A percentile compares a stretch with the other conserved stretches of the same genome.
These are phyloP conservation scores for Dalbergia cultrata DNA, from an alignment of 306 rosid species.

Conservation along the genomic window DNA sequence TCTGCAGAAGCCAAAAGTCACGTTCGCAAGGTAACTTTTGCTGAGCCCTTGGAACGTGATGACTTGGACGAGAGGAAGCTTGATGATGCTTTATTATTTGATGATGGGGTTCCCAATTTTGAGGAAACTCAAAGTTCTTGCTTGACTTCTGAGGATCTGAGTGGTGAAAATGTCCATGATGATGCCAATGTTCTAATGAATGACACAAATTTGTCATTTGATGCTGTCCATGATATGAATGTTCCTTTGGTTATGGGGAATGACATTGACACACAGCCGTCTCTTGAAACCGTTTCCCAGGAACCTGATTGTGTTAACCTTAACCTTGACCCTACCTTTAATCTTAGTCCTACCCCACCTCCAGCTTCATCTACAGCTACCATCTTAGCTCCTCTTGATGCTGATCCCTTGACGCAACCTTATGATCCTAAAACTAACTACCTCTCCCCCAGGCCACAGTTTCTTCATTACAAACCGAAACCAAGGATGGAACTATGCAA, in stretches of 20 bases:
- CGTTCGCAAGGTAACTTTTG: constrained; percentile 58
- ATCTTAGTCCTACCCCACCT: constrained; percentile 71
- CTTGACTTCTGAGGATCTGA: constrained; percentile 44
- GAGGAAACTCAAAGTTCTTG: constrained; percentile 45
- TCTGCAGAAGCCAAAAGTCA: constrained; percentile 54
- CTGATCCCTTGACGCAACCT: constrained; percentile 69
- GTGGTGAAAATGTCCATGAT: constrained; percentile 22
- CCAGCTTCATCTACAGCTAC: constrained; percentile 45
- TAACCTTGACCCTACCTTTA: constrained; percentile 76
- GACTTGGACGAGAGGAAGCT: constrained; percentile 37
- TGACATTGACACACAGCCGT: constrained; percentile 24
- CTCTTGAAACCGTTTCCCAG: constrained; percentile 32
- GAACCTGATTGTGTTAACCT: constrained; percentile 71
- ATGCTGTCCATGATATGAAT: constrained; percentile 31
- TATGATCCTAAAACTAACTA: constrained; percentile 87
- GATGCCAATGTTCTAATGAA: constrained; percentile 26
- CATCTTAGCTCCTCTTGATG: constrained; percentile 63
- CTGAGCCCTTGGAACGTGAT: constrained; percentile 47
- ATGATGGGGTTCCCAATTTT: constrained; percentile 30
- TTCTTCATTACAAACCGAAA: constrained; percentile 81
- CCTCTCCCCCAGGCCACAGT: constrained; percentile 88
- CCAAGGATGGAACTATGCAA: constrained; percentile 57
- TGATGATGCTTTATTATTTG: constrained; percentile 22
- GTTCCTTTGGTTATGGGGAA: constrained; percentile 28
- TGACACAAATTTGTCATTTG: constrained; percentile 29